phyloP scores from a whole-genome alignment of 2,329 filamentous ascomycete genomes.

The Colletotrichum sp. region DNA sequence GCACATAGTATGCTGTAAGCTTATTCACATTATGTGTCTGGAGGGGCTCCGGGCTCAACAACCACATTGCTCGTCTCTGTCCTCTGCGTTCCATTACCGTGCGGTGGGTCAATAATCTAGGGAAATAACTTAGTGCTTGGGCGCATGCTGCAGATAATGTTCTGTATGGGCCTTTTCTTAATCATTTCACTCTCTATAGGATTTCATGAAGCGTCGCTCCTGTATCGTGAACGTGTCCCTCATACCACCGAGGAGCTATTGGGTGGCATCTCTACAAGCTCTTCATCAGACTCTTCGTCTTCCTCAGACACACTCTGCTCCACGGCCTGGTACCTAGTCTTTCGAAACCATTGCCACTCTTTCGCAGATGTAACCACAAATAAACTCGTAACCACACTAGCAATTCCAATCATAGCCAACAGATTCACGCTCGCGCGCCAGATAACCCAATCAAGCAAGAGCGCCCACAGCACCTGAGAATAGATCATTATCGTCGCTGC shows the following conservation, averaged over 20 bases:
- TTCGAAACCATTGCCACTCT: neutral
- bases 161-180: neutral
- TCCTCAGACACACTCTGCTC: neutral
- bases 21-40: accelerated
- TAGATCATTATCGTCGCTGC: conserved; percentile 3
- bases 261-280: neutral
- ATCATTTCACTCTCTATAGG: neutral
- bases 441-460: neutral
- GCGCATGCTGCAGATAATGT: neutral
- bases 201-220: neutral
- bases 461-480: conserved; percentile 8
- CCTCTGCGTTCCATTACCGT: no score
- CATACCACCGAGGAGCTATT: neutral
- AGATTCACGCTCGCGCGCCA: neutral
- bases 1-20: neutral
- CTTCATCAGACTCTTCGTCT: neutral
- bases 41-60: neutral
- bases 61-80: neutral
- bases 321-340: neutral
- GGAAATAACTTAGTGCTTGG: accelerated
- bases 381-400: neutral
- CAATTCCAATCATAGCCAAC: neutral
- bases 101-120: accelerated
- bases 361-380: conserved; percentile 5
- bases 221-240: neutral